These are phyloP conservation scores for Elongisporangium senticosum DNA, from an alignment of 352 stramenopile genomes.

Conservation along the genomic window DNA sequence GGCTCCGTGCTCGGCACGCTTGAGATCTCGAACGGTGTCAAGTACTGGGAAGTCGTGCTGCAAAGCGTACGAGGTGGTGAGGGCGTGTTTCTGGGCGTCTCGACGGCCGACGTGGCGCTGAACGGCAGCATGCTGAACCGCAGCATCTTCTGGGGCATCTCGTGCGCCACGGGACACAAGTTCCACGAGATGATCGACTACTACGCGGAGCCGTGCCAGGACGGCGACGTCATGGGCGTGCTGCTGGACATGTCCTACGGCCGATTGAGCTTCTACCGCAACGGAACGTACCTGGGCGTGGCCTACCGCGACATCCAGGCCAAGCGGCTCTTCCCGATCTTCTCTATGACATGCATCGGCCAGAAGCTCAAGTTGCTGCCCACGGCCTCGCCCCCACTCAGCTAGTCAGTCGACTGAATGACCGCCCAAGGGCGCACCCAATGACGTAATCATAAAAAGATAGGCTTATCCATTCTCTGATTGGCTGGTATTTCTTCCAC, in stretches of 20 bases:
- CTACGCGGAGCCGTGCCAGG: conserved; percentile 63
- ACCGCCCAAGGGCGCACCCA: background rate
- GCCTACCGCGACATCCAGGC: conserved; percentile 57
- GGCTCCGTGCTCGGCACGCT: conserved; percentile 56
- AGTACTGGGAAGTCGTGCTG: conserved; percentile 81
- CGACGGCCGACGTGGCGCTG: conserved; percentile 38
- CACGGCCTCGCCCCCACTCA: conserved; percentile 42
- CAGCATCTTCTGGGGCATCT: conserved; percentile 71
- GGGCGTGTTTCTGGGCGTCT: conserved; percentile 70
- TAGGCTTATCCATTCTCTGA: background rate
- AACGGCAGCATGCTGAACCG: conserved; percentile 55
- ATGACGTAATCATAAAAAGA: background rate
- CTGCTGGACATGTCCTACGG: conserved; percentile 75
- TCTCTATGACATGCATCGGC: conserved; percentile 64
- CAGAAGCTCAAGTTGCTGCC: conserved; percentile 64
- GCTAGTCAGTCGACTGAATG: conserved; percentile 6
- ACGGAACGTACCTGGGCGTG: conserved; percentile 65
- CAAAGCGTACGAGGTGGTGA: conserved; percentile 42
- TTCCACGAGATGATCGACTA: conserved; percentile 68
- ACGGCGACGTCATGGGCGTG: conserved; percentile 70
- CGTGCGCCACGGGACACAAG: conserved; percentile 72
- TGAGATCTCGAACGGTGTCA: conserved; percentile 53
- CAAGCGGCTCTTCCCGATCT: conserved; percentile 58
- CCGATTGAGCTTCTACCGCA: conserved; percentile 74
- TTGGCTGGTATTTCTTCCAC: background rate